Base-by-base conservation (phyloP, 257 asterid species). In the Solanum pennellii region DNA sequence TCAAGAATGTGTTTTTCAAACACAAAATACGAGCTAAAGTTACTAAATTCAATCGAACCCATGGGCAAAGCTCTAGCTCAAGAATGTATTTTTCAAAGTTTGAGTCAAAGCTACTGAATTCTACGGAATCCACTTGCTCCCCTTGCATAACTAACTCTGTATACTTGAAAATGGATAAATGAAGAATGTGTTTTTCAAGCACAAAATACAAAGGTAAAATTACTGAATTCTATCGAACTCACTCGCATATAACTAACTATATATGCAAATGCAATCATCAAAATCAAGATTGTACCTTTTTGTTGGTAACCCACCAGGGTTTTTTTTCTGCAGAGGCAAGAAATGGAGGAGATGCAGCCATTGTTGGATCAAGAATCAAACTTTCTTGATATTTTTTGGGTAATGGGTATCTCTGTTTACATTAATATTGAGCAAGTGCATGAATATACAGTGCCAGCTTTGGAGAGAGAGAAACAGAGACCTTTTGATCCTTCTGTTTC, bases 281-380 rank as follows among this genome's bases (percentile, higher is more conserved):
- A 66, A 37, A 25, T 86, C 44, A 2, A 41, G 6, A 35, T 11
- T 69, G 41, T 20, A 94, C 98, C 97, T 91, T 94, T 84, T 76
- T 93, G 60, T 94, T 94, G 87, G 93, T 92, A 85, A 93, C 89
- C 98, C 98, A 94, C 98, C 98, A 94, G 89, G 91, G 96, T 20
- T 90, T 94, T 93, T 86, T 93, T 89, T 94, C 97, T 35, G 90
- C 92, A 49, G 84, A 91, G 88, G 93, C 82, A 84, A 77, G 89
- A 59, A 92, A 87, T 75, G 95, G 92, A 79, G 95, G 92, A 74
- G 94, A 86, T 16, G 84, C 92, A 83, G 96, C 93, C 96, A 93
- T 93, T 83, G 89, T 77, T 62, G 89, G 91, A 89, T 89, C 95
- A 79, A 91, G 90, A 93, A 91, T 73, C 37, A 35, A 86, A 39